These are phyloP conservation scores for Exophiala lecanii-corni DNA, from an alignment of 2,329 filamentous ascomycete species.

Conservation along the genomic window DNA sequence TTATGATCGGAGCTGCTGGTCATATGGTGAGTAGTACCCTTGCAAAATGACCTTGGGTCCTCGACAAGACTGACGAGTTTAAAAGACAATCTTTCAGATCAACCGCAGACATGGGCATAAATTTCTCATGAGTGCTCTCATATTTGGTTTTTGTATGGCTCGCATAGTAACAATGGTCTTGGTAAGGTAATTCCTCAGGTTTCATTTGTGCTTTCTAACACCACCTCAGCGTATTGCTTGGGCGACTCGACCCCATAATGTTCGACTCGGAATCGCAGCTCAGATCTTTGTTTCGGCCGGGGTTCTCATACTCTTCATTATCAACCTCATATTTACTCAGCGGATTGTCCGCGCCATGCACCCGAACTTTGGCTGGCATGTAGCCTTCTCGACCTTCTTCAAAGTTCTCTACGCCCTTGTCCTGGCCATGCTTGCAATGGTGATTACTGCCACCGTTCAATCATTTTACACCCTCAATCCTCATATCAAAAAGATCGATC, in stretches of 20 bases:
- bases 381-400: constrained; percentile 49
- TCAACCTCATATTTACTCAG: constrained; percentile 74
- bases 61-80: background rate
- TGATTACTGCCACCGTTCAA: constrained; percentile 62
- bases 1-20: constrained; percentile 37
- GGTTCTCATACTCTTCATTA: constrained; percentile 68
- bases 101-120: constrained; percentile 44
- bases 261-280: constrained; percentile 52
- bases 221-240: constrained; percentile 45
- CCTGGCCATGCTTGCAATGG: constrained; percentile 56
- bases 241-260: constrained; percentile 45
- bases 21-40: constrained; percentile 34
- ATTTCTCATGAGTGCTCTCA: constrained; percentile 43
- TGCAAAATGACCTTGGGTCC: no score
- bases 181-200: constrained; percentile 3
- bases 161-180: constrained; percentile 45
- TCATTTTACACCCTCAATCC: constrained; percentile 61
- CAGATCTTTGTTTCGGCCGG: constrained; percentile 69
- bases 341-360: constrained; percentile 70
- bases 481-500: constrained; percentile 49
- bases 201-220: background rate
- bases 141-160: constrained; percentile 49
- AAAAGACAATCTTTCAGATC: constrained; percentile 36
- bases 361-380: constrained; percentile 66
- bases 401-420: constrained; percentile 57